phyloP scores from a whole-genome alignment of 192 early-diverging fungal species.

The Entomortierella chlamydospora region DNA sequence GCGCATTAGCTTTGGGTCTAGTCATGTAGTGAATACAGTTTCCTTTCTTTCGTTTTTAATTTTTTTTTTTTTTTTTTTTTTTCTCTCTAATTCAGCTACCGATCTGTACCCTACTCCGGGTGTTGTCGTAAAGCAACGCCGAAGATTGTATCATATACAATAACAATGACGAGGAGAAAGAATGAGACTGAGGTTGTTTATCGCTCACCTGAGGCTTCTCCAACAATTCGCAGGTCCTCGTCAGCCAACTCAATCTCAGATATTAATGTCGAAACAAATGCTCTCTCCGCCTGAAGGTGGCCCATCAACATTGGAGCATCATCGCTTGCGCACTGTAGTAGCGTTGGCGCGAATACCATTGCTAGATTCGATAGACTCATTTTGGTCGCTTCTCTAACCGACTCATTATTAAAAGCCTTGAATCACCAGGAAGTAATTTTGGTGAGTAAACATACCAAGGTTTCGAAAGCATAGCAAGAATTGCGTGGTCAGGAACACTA shows the following conservation, averaged over 20 bases:
- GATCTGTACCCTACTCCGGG: no score
- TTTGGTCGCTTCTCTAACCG: slow-evolving; percentile 82
- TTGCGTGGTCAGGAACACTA: background rate
- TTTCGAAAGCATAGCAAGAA: background rate
- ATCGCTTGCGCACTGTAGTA: slow-evolving; percentile 87
- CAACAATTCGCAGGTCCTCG: slow-evolving; percentile 44
- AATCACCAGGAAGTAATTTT: background rate
- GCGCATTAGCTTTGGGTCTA: no score
- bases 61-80: no score
- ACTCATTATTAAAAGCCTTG: slow-evolving; percentile 75
- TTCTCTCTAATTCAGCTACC: no score
- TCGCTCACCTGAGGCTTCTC: slow-evolving; percentile 17
- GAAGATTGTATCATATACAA: no score
- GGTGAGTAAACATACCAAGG: background rate
- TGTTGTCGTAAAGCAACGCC: no score
- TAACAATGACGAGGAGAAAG: no score
- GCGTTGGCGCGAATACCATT: slow-evolving; percentile 97
- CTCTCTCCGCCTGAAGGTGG: slow-evolving; percentile 35
- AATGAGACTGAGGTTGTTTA: background rate
- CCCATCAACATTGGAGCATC: slow-evolving; percentile 68
- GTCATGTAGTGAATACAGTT: no score
- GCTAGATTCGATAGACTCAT: slow-evolving; percentile 94
- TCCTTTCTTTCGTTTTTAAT: no score
- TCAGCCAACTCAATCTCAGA: slow-evolving; percentile 39
- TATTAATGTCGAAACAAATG: slow-evolving; percentile 50